Evolutionary conservation across 2,329 filamentous ascomycete species (phyloP).

Genomic region (Hysterium pulicare): DNA sequence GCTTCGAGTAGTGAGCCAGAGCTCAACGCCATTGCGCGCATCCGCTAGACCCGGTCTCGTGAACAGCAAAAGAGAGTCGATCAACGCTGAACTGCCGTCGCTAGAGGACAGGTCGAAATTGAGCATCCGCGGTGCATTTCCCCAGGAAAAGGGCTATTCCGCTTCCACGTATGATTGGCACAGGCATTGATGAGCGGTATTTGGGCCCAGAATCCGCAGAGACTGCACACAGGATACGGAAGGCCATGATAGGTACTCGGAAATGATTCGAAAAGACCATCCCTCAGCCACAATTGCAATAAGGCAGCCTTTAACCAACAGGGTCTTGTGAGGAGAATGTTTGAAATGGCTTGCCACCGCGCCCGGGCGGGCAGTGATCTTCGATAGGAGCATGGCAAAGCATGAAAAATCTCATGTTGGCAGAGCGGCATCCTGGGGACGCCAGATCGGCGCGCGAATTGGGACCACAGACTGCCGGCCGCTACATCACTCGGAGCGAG

Average conservation of each 20-base stretch:
- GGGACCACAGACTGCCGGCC: too few species aligned
- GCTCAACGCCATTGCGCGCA: too few species aligned
- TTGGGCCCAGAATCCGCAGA: conserved; percentile 1
- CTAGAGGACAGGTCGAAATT: too few species aligned
- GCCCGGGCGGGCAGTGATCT: conserved; percentile 1
- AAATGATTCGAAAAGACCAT: conserved; percentile 1
- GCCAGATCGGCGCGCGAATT: too few species aligned
- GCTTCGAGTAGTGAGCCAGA: too few species aligned
- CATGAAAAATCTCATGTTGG: conserved; percentile 1
- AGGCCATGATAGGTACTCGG: conserved; percentile 4
- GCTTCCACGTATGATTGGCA: conserved; percentile 13
- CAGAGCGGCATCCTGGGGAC: not conserved
- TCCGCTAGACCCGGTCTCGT: too few species aligned
- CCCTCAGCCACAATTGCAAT: not conserved
- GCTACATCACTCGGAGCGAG: too few species aligned
- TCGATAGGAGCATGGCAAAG: not conserved
- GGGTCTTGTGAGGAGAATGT: not conserved
- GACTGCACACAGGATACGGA: not conserved
- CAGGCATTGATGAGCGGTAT: conserved; percentile 9
- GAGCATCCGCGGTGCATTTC: too few species aligned
- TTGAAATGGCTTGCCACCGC: not conserved
- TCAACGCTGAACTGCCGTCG: too few species aligned
- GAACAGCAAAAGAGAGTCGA: too few species aligned
- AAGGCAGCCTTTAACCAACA: conserved; percentile 6
- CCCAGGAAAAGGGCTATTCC: too few species aligned